Percentiles rank a stretch among this genome's conserved stretches.
phyloP scores from a whole-genome alignment of 2,329 filamentous ascomycete species.

The Fusarium sulawesiense region DNA sequence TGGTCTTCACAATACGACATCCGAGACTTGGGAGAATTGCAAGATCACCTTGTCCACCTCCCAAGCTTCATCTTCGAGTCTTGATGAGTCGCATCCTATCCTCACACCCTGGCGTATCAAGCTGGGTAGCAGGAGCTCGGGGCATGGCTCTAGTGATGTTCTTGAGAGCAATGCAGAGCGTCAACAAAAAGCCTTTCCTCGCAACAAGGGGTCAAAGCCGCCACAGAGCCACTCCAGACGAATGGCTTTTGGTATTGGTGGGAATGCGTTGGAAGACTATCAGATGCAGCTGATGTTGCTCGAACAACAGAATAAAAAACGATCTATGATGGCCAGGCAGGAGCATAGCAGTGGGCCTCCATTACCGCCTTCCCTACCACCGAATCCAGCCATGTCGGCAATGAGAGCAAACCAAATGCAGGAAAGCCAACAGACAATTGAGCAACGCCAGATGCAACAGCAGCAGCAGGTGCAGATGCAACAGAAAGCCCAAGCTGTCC shows the following conservation, averaged over 20 bases:
- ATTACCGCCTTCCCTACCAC: not conserved
- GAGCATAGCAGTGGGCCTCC: constrained; percentile 65
- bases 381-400: not conserved
- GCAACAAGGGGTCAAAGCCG: constrained; percentile 56
- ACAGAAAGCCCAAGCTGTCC: not conserved
- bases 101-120: constrained; percentile 69
- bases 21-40: constrained; percentile 71
- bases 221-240: constrained; percentile 2
- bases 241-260: constrained; percentile 20
- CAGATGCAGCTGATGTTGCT: constrained; percentile 89
- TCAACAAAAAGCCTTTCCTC: constrained; percentile 47
- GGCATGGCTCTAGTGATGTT: constrained; percentile 43
- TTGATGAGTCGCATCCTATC: constrained; percentile 66
- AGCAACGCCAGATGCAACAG: not conserved
- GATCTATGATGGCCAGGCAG: constrained; percentile 83
- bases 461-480: not conserved
- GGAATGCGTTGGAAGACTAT: constrained; percentile 65
- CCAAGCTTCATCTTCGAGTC: constrained; percentile 66
- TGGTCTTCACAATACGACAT: constrained; percentile 70
- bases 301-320: constrained; percentile 88
- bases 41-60: constrained; percentile 72
- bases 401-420: not conserved
- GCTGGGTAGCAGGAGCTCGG: constrained; percentile 51
- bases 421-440: not conserved
- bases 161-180: constrained; percentile 56